Percentiles rank a stretch among this genome's conserved stretches.
These are phyloP conservation scores for Fusarium citri DNA, from an alignment of 2,329 filamentous ascomycete genomes.

Conservation along the genomic window DNA sequence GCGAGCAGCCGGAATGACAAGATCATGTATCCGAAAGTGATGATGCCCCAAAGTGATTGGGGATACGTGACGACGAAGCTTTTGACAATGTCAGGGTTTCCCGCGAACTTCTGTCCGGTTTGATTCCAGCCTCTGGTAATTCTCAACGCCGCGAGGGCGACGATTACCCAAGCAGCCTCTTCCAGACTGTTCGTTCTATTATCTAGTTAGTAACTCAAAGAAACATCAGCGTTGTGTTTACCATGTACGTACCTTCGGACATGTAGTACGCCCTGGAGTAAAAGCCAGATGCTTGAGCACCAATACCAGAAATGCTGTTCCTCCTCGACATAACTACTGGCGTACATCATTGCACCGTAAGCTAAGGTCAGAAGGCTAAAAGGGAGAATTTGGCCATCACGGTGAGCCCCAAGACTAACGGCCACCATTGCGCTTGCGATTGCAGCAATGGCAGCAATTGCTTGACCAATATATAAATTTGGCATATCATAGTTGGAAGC, in stretches of 20 bases:
- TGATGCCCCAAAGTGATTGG: conserved; percentile 77
- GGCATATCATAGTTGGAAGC: conserved; percentile 90
- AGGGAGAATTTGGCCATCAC: conserved; percentile 49
- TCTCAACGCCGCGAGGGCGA: conserved; percentile 71
- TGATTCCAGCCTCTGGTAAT: conserved; percentile 89
- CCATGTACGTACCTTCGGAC: conserved; percentile 53
- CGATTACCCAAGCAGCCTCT: conserved; percentile 49
- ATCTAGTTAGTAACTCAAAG: conserved; percentile 11
- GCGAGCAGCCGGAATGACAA: conserved; percentile 61
- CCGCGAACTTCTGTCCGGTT: conserved; percentile 94
- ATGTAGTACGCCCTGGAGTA: conserved; percentile 62
- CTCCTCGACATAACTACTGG: conserved; percentile 96
- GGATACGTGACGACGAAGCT: conserved; percentile 73
- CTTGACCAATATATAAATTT: conserved; percentile 65
- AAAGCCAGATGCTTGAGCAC: conserved; percentile 78
- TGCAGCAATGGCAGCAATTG: conserved; percentile 51
- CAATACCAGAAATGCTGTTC: conserved; percentile 99
- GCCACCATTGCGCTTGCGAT: conserved; percentile 28
- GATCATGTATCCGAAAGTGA: conserved; percentile 76
- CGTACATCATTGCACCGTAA: conserved; percentile 95
- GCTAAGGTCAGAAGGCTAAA: conserved; percentile 65
- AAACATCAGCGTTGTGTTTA: too few species aligned
- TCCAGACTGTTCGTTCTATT: conserved; percentile 45
- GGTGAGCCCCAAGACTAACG: conserved; percentile 20
- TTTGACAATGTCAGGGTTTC: conserved; percentile 87